phyloP scores from a whole-genome alignment of 2,329 filamentous ascomycete species.

The Xylariaceae sp. region DNA sequence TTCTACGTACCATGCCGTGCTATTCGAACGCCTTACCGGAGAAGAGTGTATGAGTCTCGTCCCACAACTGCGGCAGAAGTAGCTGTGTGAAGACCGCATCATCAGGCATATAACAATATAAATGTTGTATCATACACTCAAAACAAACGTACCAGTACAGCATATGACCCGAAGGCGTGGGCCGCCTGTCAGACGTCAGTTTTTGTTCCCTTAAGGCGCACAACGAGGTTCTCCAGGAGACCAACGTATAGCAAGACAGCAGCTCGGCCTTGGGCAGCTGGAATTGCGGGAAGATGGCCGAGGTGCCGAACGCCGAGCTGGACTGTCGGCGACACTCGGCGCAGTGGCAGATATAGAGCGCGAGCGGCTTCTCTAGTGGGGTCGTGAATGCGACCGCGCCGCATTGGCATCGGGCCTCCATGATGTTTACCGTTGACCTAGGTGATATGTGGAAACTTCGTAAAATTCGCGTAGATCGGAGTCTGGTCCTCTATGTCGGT shows the following conservation, averaged over 20 bases:
- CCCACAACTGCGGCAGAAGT: slow-evolving; percentile 69
- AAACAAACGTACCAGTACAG: slow-evolving; percentile 56
- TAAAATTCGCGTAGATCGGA: not conserved
- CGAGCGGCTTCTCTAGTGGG: slow-evolving; percentile 60
- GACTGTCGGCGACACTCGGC: slow-evolving; percentile 67
- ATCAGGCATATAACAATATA: not conserved
- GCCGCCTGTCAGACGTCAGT: slow-evolving; percentile 47
- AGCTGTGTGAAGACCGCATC: slow-evolving; percentile 42
- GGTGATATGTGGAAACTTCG: too few relatives aligned
- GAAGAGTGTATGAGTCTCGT: slow-evolving; percentile 66
- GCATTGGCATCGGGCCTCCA: slow-evolving; percentile 68
- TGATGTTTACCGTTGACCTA: slow-evolving; percentile 35
- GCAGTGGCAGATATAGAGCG: slow-evolving; percentile 75
- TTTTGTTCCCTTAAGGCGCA: not conserved
- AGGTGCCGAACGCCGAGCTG: slow-evolving; percentile 67
- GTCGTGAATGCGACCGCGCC: slow-evolving; percentile 65
- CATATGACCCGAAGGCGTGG: slow-evolving; percentile 57
- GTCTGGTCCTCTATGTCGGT: too few relatives aligned
- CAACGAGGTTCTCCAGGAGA: slow-evolving; percentile 14
- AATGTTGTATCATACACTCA: not conserved
- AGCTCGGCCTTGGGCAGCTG: slow-evolving; percentile 52
- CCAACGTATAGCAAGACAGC: slow-evolving; percentile 59
- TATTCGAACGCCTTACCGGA: slow-evolving; percentile 45
- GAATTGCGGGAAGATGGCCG: slow-evolving; percentile 72
- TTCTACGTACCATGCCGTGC: not conserved